Base-by-base conservation (phyloP, 163 green algal species). In the Chlamydomonas reinhardtii region DNA sequence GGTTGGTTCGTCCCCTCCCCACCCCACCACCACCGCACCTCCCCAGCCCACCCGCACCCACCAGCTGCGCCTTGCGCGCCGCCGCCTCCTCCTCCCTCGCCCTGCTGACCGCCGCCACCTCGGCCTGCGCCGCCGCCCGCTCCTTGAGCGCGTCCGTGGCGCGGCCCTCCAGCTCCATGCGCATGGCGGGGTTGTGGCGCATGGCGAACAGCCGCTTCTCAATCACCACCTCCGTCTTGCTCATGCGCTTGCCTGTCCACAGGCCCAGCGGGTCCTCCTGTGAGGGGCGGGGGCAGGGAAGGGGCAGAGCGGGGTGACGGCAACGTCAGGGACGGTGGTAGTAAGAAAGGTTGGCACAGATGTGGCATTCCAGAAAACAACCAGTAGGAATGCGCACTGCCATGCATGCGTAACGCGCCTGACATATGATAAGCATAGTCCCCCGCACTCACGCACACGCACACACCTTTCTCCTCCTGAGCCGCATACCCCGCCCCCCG, bases 211-310 rank as follows among this genome's bases (percentile, higher is more conserved):
- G 78, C 25, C 68, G 78, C 66, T 73, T 73, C 48, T 85, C 78
- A n/a, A 85, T 43, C n/a, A 76, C 64, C 65, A 74, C 43, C 43
- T 85, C 78, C n/a, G 66, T 70, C 68, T 85, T 85, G 52, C 62
- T 85, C 78, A 85, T 85, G 48, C 78, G 78, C 78, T 85, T 85
- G 68, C 68, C 68, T 0, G 52, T 76, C 78, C 78, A 85, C 68
- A 85, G 54, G 14, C 78, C 78, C 68, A 85, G 78, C 17, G 78
- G 78, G 65, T 85, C 78, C 62, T 85, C 78, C 76, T 84, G 76
- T 54, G 56, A 2, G 24, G 11, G 64, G 11, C 29, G 59, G 59
- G 2, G 12, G 59, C 59, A 16, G 19, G 59, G 22, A n/a, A 12
- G 9, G 4, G 56, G 56, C 4, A 48, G 8, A 64, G 20, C 56